Evolutionary conservation across 257 asterid species (phyloP), one percentile per base, ranked within the genome.

Genomic region (Ajuga chamaepitys): DNA sequence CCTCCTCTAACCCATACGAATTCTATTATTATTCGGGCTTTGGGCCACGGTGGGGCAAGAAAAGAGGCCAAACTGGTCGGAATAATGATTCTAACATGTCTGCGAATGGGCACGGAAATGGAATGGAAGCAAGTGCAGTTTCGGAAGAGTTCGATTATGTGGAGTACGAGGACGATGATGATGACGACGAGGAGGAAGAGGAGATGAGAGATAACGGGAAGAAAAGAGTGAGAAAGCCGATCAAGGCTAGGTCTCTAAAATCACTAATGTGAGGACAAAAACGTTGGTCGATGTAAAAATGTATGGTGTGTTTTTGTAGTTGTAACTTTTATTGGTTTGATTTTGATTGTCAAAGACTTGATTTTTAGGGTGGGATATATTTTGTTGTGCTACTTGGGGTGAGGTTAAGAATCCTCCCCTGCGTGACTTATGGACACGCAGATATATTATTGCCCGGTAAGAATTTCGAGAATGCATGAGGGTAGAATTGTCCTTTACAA

Each of bases 21-120:
- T 86, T 75, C 46, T 86, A 81, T 50, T 88, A 91, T 64, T 91
- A 91, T 57, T 78, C 95, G 0, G 95, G 95, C 0, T 91, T 91
- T 38, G 91, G 98, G 4, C 95, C 98, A 0, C 78, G 79, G 0
- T 84, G 94, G 95, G 86, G 86, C 12, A 83, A 77, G 59, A 82
- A 66, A 37, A 81, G 95, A 68, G 94, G 85, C 24, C 77, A 65
- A 13, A 16, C 5, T 1, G 4, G 56, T 10, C 16, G 32, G n/a
- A 51, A 25, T 18, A 63, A 10, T 34, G 30, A 4, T 32, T 1
- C 20, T 4, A 16, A 4, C 18, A 11, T 25, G 44, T 11, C 58
- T 9, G 40, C 62, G 44, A 55, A 11, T 41, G 67, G 50, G 42
- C 55, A 38, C 4, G 17, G 28, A 11, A 44, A 9, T 4, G 77